These are phyloP conservation scores for Pseudotsuga menziesii DNA, from an alignment of 75 land plant species.

Conservation along the genomic window DNA sequence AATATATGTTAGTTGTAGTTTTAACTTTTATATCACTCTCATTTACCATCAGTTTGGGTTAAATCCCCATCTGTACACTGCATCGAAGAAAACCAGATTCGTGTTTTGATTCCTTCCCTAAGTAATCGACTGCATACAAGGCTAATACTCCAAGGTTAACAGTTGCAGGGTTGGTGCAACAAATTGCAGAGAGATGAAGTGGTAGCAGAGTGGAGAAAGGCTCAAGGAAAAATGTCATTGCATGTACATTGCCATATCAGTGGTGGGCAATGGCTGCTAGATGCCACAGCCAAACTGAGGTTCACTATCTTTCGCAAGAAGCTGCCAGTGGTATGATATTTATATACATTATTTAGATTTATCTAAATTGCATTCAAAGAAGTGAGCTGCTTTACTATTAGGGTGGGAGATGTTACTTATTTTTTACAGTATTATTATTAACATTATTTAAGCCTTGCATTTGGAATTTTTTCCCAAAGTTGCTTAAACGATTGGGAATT, in stretches of 20 bases:
- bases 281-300: slow-evolving; percentile 67
- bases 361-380: too few relatives aligned
- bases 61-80: neutral
- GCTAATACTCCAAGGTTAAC: slow-evolving; percentile 9
- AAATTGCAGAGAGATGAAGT: slow-evolving; percentile 79
- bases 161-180: slow-evolving; percentile 83
- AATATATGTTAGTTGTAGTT: too few relatives aligned
- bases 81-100: neutral
- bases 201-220: slow-evolving; percentile 79
- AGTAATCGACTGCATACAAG: neutral
- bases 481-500: too few relatives aligned
- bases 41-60: neutral
- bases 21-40: too few relatives aligned
- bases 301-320: slow-evolving; percentile 84
- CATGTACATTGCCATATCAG: slow-evolving; percentile 88
- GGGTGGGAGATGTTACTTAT: too few relatives aligned
- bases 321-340: slow-evolving; percentile 55
- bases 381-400: too few relatives aligned
- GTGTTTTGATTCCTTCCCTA: neutral
- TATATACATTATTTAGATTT: too few relatives aligned
- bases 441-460: too few relatives aligned
- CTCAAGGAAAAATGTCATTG: slow-evolving; percentile 55
- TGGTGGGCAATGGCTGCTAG: slow-evolving; percentile 55
- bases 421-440: too few relatives aligned
- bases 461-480: too few relatives aligned